Evolutionary conservation across 2,329 filamentous ascomycete species (phyloP).

Genomic region (Ascosphaera pollenicola): DNA sequence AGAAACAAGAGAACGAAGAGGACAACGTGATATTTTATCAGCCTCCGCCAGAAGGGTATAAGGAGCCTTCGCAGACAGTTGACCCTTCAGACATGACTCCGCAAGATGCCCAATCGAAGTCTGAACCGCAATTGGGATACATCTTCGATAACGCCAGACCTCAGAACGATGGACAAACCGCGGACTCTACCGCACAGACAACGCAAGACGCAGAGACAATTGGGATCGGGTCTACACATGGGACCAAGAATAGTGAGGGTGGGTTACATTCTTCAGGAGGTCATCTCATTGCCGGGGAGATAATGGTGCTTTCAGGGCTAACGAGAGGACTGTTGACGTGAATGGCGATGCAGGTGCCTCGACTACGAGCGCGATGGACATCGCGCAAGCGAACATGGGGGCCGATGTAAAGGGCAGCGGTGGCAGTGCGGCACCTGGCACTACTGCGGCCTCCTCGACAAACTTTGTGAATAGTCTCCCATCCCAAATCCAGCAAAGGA

Average conservation of each 20-base stretch:
- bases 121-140: neutral
- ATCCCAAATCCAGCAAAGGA: slow-evolving; percentile 28
- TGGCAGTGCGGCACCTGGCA: neutral
- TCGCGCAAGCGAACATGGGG: neutral
- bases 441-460: neutral
- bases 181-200: no score
- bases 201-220: no score
- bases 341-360: neutral
- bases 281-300: no score
- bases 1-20: slow-evolving; percentile 5
- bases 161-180: no score
- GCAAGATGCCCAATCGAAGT: neutral
- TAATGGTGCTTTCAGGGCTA: no score
- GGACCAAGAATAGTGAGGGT: no score
- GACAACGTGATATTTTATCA: slow-evolving; percentile 12
- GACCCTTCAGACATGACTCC: neutral
- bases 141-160: neutral
- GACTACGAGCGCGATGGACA: neutral
- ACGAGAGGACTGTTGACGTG: neutral
- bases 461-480: slow-evolving; percentile 19
- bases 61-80: neutral
- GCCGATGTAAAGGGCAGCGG: neutral
- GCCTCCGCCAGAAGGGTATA: slow-evolving; percentile 7
- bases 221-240: no score
- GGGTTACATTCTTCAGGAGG: no score